Evolutionary conservation across 768 basidiomycete species (phyloP).

Genomic region (Butyriboletus loyo): DNA sequence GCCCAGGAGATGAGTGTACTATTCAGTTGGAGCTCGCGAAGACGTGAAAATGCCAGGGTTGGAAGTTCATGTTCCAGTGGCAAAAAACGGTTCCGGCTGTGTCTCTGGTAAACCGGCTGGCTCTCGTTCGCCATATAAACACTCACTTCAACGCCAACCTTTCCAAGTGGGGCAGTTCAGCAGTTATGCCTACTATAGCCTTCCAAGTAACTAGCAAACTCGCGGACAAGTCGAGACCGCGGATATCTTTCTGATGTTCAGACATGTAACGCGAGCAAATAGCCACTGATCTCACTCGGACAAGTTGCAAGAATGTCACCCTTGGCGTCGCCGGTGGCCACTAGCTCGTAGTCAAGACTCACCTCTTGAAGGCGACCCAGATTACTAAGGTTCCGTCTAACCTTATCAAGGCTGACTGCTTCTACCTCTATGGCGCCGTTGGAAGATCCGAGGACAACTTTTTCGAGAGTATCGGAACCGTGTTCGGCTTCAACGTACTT

Average conservation of each 20-base stretch:
- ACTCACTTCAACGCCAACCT: slow-evolving; percentile 78
- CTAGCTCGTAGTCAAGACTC: slow-evolving; percentile 69
- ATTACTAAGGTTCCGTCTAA: slow-evolving; percentile 65
- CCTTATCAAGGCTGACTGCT: slow-evolving; percentile 77
- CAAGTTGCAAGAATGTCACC: slow-evolving; percentile 57
- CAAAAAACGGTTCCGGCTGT: slow-evolving; percentile 67
- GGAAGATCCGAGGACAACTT: slow-evolving; percentile 75
- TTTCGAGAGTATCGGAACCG: slow-evolving; percentile 53
- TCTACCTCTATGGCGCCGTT: slow-evolving; percentile 81
- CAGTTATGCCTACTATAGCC: slow-evolving; percentile 56
- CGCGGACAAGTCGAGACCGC: slow-evolving; percentile 76
- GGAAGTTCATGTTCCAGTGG: slow-evolving; percentile 36
- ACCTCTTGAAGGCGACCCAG: slow-evolving; percentile 70
- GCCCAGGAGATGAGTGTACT: slow-evolving; percentile 69
- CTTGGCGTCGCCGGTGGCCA: slow-evolving; percentile 49
- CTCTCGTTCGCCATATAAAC: slow-evolving; percentile 8
- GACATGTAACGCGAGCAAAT: slow-evolving; percentile 5
- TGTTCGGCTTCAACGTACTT: slow-evolving; percentile 75
- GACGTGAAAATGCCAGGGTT: slow-evolving; percentile 42
- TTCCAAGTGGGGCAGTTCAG: slow-evolving; percentile 59
- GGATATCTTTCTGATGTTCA: slow-evolving; percentile 51
- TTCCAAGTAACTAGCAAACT: slow-evolving; percentile 76
- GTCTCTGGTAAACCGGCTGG: slow-evolving; percentile 15
- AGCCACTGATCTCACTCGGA: slow-evolving; percentile 52
- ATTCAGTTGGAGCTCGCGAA: slow-evolving; percentile 73